Evolutionary conservation across 2,329 filamentous ascomycete genomes (phyloP).

Genomic region (Ophiostoma ulmi): DNA sequence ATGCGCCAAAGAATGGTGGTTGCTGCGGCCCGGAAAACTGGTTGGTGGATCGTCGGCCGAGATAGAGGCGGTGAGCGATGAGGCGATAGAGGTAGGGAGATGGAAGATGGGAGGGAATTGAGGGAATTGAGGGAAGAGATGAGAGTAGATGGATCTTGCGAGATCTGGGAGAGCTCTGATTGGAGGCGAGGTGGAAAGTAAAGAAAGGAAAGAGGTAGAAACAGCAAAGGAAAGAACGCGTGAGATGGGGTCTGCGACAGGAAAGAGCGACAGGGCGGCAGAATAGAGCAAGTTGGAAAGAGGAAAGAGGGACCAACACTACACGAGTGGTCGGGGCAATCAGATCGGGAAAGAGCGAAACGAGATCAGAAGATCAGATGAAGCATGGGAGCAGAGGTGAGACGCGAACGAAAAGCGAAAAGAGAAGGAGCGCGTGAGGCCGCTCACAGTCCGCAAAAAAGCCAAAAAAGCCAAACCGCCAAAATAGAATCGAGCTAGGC

Average conservation of each 20-base stretch:
- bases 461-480: neutral
- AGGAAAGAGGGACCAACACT: neutral
- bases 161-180: neutral
- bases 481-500: constrained; percentile 12
- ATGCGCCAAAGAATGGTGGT: neutral
- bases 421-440: constrained; percentile 8
- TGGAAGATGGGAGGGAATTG: neutral
- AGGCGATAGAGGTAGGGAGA: neutral
- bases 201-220: neutral
- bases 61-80: neutral
- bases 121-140: neutral
- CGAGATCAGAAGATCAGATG: neutral
- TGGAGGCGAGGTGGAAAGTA: neutral
- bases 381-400: neutral
- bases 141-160: neutral
- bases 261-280: neutral
- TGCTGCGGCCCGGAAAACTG: constrained; percentile 6
- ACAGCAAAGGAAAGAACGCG: neutral
- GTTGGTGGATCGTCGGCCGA: constrained; percentile 2
- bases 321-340: neutral
- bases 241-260: neutral
- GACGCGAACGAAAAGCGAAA: neutral
- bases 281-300: neutral
- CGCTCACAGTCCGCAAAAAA: constrained; percentile 1
- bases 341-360: constrained; percentile 1